Conservation (phyloP, 352 stramenopile genomes). For the Phytophthora vignae region DNA sequence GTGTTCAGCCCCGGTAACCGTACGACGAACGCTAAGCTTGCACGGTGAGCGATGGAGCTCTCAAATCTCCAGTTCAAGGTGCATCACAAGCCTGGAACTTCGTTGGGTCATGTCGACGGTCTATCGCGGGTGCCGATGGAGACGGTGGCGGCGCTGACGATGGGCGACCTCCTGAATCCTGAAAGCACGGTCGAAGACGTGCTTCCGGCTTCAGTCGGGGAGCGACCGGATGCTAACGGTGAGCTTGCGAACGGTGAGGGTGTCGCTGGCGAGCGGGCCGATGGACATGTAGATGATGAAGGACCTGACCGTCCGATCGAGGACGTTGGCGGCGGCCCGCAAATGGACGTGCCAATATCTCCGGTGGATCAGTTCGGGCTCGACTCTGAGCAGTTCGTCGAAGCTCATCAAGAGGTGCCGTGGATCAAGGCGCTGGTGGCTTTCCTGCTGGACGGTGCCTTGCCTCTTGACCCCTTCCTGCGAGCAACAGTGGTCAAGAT, state of each 20-base stretch:
- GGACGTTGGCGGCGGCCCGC: too few relatives aligned
- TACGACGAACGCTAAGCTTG: neutral
- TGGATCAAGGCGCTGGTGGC: constrained; percentile 10
- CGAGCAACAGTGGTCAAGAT: neutral
- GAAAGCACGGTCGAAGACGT: too few relatives aligned
- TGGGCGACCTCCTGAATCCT: neutral
- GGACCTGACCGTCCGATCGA: too few relatives aligned
- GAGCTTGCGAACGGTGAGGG: too few relatives aligned
- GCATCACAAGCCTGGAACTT: constrained; percentile 1
- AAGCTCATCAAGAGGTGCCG: neutral
- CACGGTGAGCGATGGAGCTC: constrained; percentile 9
- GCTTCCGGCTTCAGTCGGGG: too few relatives aligned
- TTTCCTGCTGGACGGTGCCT: constrained; percentile 4
- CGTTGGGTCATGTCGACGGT: constrained; percentile 11
- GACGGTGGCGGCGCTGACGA: neutral
- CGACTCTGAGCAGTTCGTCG: neutral
- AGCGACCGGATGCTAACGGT: too few relatives aligned
- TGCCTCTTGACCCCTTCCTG: constrained; percentile 8
- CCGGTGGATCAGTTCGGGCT: neutral
- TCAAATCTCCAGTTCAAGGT: constrained; percentile 5
- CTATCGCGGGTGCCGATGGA: constrained; percentile 1
- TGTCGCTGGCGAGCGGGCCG: too few relatives aligned
- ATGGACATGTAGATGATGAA: too few relatives aligned
- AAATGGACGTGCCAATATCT: neutral
- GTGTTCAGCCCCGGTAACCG: constrained; percentile 9